phyloP scores from a whole-genome alignment of 768 basidiomycete genomes.

The Termitomyces eurrhizus region DNA sequence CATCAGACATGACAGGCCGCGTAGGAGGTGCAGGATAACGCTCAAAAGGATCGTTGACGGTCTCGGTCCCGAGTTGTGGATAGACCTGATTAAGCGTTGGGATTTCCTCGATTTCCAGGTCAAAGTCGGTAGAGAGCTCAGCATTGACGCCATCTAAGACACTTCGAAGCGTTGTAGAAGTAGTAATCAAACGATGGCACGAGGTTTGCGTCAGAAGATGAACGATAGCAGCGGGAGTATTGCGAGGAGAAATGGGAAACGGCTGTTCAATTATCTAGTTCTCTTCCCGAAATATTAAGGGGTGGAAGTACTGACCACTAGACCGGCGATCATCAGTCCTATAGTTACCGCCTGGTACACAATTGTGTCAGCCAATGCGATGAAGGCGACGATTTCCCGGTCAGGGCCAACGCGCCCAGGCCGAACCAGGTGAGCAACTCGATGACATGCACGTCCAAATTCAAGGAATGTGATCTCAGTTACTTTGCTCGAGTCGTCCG shows the following conservation, averaged over 20 bases:
- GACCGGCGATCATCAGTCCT: conserved; percentile 26
- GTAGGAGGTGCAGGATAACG: conserved; percentile 6
- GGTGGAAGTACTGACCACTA: conserved; percentile 20
- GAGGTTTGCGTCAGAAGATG: conserved; percentile 24
- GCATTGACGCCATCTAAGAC: conserved; percentile 19
- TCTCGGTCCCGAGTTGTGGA: conserved; percentile 14
- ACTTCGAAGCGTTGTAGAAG: conserved; percentile 18
- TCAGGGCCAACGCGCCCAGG: conserved; percentile 21
- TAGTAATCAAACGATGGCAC: conserved; percentile 30
- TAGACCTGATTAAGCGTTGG: conserved; percentile 11
- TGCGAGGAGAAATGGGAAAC: conserved; percentile 28
- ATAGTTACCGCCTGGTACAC: conserved; percentile 33
- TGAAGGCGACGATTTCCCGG: conserved; percentile 24
- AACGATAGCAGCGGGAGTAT: conserved; percentile 22
- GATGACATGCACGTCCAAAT: conserved; percentile 36
- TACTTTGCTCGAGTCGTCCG: conserved; percentile 15
- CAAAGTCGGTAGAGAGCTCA: conserved; percentile 14
- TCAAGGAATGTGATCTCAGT: conserved; percentile 30
- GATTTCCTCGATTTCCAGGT: conserved; percentile 12
- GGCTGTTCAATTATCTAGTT: conserved; percentile 17
- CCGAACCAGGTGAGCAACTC: conserved; percentile 29
- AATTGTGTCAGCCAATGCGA: conserved; percentile 24
- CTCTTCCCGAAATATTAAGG: neutral
- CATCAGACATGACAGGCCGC: conserved; percentile 11
- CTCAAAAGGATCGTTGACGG: conserved; percentile 6